These are phyloP conservation scores for Lyophyllum semitale DNA, from an alignment of 768 basidiomycete species.

Conservation along the genomic window DNA sequence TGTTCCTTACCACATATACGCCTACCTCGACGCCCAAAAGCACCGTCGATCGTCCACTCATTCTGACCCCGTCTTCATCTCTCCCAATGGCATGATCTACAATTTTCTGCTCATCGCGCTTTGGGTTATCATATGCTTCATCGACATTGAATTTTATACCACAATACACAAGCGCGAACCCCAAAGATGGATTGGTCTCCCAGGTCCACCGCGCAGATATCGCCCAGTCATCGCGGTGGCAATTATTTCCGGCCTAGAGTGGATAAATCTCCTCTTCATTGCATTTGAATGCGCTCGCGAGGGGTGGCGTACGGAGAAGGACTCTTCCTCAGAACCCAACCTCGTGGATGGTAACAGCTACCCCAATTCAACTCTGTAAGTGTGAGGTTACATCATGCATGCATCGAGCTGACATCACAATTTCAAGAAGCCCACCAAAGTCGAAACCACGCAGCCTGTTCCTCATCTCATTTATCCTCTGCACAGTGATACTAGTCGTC, in stretches of 20 bases:
- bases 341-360: not conserved
- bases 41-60: not conserved
- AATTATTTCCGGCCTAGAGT: not conserved
- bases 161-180: too few relatives aligned
- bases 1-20: not conserved
- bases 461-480: conserved; percentile 2
- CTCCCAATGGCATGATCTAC: not conserved
- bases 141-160: not conserved
- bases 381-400: not conserved
- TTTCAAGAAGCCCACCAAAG: not conserved
- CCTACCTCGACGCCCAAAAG: not conserved
- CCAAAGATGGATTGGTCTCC: too few relatives aligned
- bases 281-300: not conserved
- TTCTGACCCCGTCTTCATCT: not conserved
- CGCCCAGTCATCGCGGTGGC: not conserved
- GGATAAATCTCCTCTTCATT: not conserved
- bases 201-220: too few relatives aligned
- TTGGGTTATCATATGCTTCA: not conserved
- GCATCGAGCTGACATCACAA: not conserved
- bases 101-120: not conserved
- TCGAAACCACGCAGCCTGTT: not conserved
- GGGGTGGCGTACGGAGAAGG: not conserved
- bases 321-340: not conserved
- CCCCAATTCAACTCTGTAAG: not conserved
- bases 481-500: not conserved